Conservation (phyloP, 345 rosid genomes). For the Turnera subulata region DNA sequence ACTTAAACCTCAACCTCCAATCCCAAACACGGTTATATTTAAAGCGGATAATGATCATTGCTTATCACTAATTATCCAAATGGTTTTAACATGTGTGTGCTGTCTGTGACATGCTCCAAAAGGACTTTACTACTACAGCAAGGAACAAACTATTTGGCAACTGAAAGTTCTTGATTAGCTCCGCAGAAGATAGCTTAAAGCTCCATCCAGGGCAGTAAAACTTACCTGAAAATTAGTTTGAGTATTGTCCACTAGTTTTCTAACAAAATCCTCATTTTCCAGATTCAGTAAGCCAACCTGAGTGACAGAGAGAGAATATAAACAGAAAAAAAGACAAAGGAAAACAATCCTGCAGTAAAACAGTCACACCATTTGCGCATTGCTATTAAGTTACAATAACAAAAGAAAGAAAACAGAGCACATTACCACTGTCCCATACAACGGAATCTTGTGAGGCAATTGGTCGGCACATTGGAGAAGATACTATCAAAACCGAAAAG, state of each 20-base stretch:
- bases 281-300: constrained; percentile 87
- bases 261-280: constrained; percentile 89
- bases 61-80: no score
- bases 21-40: no score
- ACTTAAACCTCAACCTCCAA: no score
- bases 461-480: constrained; percentile 79
- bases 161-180: not conserved
- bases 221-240: constrained; percentile 74
- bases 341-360: not conserved
- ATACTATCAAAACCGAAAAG: constrained; percentile 39
- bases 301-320: not conserved
- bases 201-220: constrained; percentile 1
- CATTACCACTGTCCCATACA: constrained; percentile 83
- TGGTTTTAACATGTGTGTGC: no score
- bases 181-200: constrained; percentile 1
- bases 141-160: no score
- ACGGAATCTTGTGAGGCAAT: constrained; percentile 91
- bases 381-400: no score
- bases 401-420: constrained; percentile 10
- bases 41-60: no score
- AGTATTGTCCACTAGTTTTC: constrained; percentile 45
- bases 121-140: no score
- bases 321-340: not conserved
- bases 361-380: no score
- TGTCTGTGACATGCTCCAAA: no score